phyloP scores from a whole-genome alignment of 1,284 basidiomycete genomes.

The Trichosporon inkin region DNA sequence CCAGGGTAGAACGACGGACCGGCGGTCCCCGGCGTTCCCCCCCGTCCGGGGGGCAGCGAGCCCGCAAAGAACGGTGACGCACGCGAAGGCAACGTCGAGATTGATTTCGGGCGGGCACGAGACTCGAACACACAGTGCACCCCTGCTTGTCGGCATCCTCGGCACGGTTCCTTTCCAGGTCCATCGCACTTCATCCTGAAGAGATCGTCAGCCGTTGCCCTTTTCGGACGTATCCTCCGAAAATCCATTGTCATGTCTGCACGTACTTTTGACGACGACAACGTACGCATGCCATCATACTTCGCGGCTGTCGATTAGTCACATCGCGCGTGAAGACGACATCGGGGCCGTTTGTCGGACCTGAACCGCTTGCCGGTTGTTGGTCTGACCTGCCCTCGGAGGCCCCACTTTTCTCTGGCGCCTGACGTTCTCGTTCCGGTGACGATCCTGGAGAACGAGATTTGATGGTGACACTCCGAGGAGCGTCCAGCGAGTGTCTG shows the following conservation, averaged over 20 bases:
- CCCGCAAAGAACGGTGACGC: slow-evolving; percentile 35
- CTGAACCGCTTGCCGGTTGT: slow-evolving; percentile 10
- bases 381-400: slow-evolving; percentile 4
- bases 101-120: slow-evolving; percentile 43
- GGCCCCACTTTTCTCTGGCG: slow-evolving; percentile 8
- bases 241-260: not conserved
- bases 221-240: not conserved
- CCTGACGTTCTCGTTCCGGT: slow-evolving; percentile 11
- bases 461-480: slow-evolving; percentile 16
- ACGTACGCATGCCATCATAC: slow-evolving; percentile 48
- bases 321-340: slow-evolving; percentile 37
- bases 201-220: slow-evolving; percentile 14
- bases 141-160: slow-evolving; percentile 45
- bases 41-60: slow-evolving; percentile 25
- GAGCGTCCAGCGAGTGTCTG: slow-evolving; percentile 21
- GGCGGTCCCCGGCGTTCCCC: slow-evolving; percentile 26
- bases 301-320: slow-evolving; percentile 41
- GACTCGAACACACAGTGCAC: slow-evolving; percentile 45
- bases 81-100: slow-evolving; percentile 35
- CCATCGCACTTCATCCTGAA: slow-evolving; percentile 49
- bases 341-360: slow-evolving; percentile 9
- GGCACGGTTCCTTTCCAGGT: slow-evolving; percentile 41
- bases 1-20: slow-evolving; percentile 34
- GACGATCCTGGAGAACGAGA: slow-evolving; percentile 18
- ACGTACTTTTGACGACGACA: slow-evolving; percentile 43